Percentiles rank a stretch among this genome's conserved stretches.
phyloP scores from a whole-genome alignment of 306 rosid genomes.

The Fragaria nilgerrensis region DNA sequence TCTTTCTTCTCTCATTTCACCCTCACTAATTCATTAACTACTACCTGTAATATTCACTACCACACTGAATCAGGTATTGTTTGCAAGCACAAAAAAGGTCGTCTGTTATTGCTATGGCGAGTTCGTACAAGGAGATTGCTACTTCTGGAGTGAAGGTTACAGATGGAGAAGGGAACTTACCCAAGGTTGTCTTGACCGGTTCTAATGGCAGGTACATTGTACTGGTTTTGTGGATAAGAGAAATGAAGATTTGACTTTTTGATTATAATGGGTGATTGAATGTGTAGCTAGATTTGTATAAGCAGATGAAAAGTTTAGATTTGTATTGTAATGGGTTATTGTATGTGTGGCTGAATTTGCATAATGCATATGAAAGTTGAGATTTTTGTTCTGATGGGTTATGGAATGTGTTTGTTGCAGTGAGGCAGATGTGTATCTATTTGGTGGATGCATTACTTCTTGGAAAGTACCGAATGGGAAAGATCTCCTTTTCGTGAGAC shows the following conservation, averaged over 20 bases:
- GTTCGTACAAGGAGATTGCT: constrained; percentile 40
- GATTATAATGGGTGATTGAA: background rate
- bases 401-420: constrained; percentile 37
- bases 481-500: constrained; percentile 89
- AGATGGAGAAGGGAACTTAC: constrained; percentile 84
- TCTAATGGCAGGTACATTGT: constrained; percentile 64
- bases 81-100: background rate
- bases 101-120: constrained; percentile 57
- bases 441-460: constrained; percentile 83
- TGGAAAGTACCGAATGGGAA: constrained; percentile 77
- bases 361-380: background rate
- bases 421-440: constrained; percentile 80
- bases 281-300: background rate
- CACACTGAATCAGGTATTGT: background rate
- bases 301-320: background rate
- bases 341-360: constrained; percentile 4
- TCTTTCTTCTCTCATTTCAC: background rate
- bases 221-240: background rate
- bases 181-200: constrained; percentile 77
- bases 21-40: background rate
- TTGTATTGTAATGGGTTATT: background rate
- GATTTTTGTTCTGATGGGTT: background rate
- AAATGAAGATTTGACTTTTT: background rate
- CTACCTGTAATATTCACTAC: background rate
- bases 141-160: constrained; percentile 54